Evolutionary conservation across 2,329 filamentous ascomycete species (phyloP).

Genomic region (Penicillium sp.): DNA sequence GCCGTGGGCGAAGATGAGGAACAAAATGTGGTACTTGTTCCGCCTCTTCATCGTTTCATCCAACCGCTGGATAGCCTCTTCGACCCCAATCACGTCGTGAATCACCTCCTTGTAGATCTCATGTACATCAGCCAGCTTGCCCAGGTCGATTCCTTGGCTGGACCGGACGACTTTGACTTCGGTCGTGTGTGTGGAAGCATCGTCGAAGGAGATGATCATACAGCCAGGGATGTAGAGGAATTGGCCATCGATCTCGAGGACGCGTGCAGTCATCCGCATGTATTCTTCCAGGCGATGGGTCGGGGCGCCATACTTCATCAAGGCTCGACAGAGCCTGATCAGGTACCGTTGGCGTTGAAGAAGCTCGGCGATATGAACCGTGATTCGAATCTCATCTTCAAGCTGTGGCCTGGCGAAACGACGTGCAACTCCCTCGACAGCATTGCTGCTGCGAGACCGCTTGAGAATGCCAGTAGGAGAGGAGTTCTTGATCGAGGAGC

Average conservation of each 20-base stretch:
- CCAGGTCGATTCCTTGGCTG: conserved; percentile 44
- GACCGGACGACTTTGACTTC: conserved; percentile 47
- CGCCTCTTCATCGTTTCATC: conserved; percentile 57
- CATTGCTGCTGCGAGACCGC: conserved; percentile 37
- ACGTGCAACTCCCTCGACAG: conserved; percentile 24
- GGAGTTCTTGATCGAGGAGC: conserved; percentile 28
- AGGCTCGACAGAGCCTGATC: conserved; percentile 75
- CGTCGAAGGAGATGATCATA: conserved; percentile 89
- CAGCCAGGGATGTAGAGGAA: conserved; percentile 88
- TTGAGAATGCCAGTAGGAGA: conserved; percentile 34
- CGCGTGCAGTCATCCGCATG: conserved; percentile 83
- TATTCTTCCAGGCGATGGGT: conserved; percentile 89
- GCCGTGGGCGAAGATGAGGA: conserved; percentile 67
- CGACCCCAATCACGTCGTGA: conserved; percentile 47
- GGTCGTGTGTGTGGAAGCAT: conserved; percentile 45
- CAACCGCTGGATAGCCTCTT: conserved; percentile 45
- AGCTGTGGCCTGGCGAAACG: conserved; percentile 18
- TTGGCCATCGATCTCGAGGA: conserved; percentile 83
- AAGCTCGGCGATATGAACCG: conserved; percentile 64
- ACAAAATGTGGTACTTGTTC: conserved; percentile 54
- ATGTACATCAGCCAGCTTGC: conserved; percentile 45
- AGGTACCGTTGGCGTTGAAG: conserved; percentile 80
- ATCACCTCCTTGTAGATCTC: conserved; percentile 50
- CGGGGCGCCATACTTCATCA: conserved; percentile 89
- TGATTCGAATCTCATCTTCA: conserved; percentile 56